Conservation (phyloP, 2,329 filamentous ascomycete genomes). For the Pseudogymnoascus sp. region DNA sequence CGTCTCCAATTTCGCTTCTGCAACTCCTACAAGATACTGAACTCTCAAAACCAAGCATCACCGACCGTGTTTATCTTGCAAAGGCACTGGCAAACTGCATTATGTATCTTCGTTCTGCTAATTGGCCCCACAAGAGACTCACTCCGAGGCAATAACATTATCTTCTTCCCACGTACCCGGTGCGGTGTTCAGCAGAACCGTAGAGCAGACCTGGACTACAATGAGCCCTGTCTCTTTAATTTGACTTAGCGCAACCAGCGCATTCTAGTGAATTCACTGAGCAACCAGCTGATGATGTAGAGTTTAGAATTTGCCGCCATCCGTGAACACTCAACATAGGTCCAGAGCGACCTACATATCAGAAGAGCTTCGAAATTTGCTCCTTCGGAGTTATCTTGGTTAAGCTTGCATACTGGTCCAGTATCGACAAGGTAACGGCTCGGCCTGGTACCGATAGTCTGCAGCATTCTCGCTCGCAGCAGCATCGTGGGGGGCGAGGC, state of each 20-base stretch:
- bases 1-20: conserved; percentile 40
- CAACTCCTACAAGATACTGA: conserved; percentile 35
- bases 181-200: not conserved
- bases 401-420: conserved; percentile 47
- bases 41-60: conserved; percentile 40
- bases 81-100: conserved; percentile 45
- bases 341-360: conserved; percentile 30
- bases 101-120: conserved; percentile 47
- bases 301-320: conserved; percentile 45
- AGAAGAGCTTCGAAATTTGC: conserved; percentile 47
- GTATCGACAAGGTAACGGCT: conserved; percentile 37
- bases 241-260: conserved; percentile 48
- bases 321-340: conserved; percentile 20
- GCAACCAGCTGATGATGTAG: conserved; percentile 37
- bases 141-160: conserved; percentile 45
- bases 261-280: conserved; percentile 45
- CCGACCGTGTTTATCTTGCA: conserved; percentile 44
- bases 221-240: conserved; percentile 41
- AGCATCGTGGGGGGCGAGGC: not conserved
- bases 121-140: conserved; percentile 54
- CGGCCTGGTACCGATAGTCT: not conserved
- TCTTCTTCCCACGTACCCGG: conserved; percentile 39
- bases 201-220: conserved; percentile 29
- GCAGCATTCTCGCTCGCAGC: not conserved
- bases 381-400: conserved; percentile 45